Evolutionary conservation across 2,329 filamentous ascomycete genomes (phyloP), one percentile per base, ranked within the genome.

Genomic region (Trichoderma aggressivum): DNA sequence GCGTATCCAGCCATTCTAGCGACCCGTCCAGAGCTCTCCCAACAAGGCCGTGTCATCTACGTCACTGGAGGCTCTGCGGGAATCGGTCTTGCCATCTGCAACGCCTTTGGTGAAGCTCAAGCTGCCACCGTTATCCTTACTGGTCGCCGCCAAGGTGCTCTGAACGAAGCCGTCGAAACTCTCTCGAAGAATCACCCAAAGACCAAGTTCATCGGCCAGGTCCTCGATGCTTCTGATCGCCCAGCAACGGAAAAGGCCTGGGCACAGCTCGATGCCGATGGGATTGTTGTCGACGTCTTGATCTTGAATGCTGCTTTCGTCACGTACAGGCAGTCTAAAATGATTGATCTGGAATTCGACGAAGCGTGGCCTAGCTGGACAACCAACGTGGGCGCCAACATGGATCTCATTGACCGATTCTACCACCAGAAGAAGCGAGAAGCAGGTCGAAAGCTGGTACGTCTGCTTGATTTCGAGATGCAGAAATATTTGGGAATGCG

Each of bases 31-130:
- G 79, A 81, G 71, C 79, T 84, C 24, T 81, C 77, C 5, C 81
- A 84, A 43, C 74, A 76, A 5, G 82, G 82, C 16, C 75, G 77
- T 11, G 89, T 85, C 3, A 87, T 91, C 10, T 82, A 93, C 12
- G 88, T 93, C 76, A 91, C 89, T 1, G 91, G 91, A 60, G 89
- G 86, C 26, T 86, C 87, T 1, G 85, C 84, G 0, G 89, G 90
- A 55, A 88, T 93, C 64, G 90, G 91, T 4, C 86, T 88, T 71
- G 87, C 88, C 1, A 86, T 91, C 11, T 89, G 90, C 2, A 83
- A 84, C 59, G 81, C 88, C 53, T 92, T 85, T 73, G 78, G 80
- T 11, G 71, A 74, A 6, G 85, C 84, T 0, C 77, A 77, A 0
- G 81, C 82, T 5, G 56, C 75, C 2, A 77, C 75, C 5, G 76